These are phyloP conservation scores for Globisporangium nunn DNA, from an alignment of 352 stramenopile genomes.

Conservation along the genomic window DNA sequence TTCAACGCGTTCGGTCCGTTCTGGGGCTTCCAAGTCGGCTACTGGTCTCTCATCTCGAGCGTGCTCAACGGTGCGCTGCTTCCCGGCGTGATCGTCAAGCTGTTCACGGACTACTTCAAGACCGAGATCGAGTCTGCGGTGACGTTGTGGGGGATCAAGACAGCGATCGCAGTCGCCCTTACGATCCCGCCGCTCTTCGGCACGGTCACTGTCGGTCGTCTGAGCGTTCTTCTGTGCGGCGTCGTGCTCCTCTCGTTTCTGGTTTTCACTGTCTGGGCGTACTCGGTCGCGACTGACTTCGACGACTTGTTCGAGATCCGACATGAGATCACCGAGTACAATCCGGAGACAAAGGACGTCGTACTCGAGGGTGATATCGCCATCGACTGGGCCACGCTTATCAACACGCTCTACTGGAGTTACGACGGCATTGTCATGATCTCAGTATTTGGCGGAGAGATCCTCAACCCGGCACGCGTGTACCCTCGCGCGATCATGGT, in stretches of 20 bases:
- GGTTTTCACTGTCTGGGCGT: conserved; percentile 41
- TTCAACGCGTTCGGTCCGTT: conserved; percentile 84
- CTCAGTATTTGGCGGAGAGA: conserved; percentile 80
- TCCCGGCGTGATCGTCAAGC: conserved; percentile 34
- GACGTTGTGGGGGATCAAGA: conserved; percentile 18
- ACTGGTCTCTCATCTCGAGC: conserved; percentile 74
- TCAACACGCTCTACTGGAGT: conserved; percentile 94
- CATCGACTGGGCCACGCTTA: conserved; percentile 52
- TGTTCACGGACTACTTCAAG: conserved; percentile 8
- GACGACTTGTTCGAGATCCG: conserved; percentile 24
- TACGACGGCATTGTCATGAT: conserved; percentile 85
- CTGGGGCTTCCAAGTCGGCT: conserved; percentile 68
- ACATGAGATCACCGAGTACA: not conserved
- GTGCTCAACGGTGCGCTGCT: conserved; percentile 38
- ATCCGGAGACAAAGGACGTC: not conserved
- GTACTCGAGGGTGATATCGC: conserved; percentile 10
- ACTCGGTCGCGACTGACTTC: conserved; percentile 17
- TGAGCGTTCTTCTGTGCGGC: conserved; percentile 20
- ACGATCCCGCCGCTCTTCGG: conserved; percentile 33
- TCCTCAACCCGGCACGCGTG: conserved; percentile 55
- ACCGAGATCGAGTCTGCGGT: not conserved
- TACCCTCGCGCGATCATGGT: conserved; percentile 74
- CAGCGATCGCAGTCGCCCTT: conserved; percentile 24
- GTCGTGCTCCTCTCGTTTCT: conserved; percentile 33
- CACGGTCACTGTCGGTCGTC: conserved; percentile 21